Base-by-base conservation (phyloP, 768 basidiomycete species). In the Inosperma sp. region DNA sequence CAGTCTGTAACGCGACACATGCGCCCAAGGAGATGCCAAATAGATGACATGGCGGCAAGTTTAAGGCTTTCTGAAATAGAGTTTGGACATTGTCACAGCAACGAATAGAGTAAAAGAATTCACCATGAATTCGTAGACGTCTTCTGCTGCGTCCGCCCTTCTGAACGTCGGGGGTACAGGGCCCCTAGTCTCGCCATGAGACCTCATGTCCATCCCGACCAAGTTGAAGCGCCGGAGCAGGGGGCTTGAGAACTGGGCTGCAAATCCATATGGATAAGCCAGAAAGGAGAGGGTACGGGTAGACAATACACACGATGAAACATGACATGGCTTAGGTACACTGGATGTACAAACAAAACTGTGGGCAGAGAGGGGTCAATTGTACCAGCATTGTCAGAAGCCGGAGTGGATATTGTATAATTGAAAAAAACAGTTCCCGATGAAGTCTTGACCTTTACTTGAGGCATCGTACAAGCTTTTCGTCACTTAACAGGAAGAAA, bases 401-500 rank as follows among this genome's bases (percentile, higher is more conserved):
- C 49, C 5, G 72, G 72, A 2, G 70, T 72, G 7, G 69, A 68
- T 30, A 73, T 69, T 19, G 65, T 66, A 49, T 72, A 72, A 48
- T 62, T 53, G 54, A 72, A 52, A n/a, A 58, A 55, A 13, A 64
- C 61, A n/a, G 61, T 55, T 10, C 71, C 71, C 13, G 56, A 53
- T 12, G 59, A 36, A 2, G 63, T 64, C 34, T 64, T 61, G 37
- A 66, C 62, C 34, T 60, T 55, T 43, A 69, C 55, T 42, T 59
- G 59, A 48, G 66, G 68, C 68, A 71, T 71, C n/a, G n/a, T n/a
- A n/a, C n/a, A n/a, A n/a, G n/a, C n/a, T n/a, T n/a, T n/a, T n/a
- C n/a, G n/a, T n/a, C n/a, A n/a, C n/a, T n/a, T n/a, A n/a, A n/a
- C n/a, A n/a, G n/a, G n/a, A n/a, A n/a, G n/a, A n/a, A n/a, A n/a